Evolutionary conservation across 1,284 basidiomycete genomes (phyloP).

Genomic region (Xerocomus amazonicus): DNA sequence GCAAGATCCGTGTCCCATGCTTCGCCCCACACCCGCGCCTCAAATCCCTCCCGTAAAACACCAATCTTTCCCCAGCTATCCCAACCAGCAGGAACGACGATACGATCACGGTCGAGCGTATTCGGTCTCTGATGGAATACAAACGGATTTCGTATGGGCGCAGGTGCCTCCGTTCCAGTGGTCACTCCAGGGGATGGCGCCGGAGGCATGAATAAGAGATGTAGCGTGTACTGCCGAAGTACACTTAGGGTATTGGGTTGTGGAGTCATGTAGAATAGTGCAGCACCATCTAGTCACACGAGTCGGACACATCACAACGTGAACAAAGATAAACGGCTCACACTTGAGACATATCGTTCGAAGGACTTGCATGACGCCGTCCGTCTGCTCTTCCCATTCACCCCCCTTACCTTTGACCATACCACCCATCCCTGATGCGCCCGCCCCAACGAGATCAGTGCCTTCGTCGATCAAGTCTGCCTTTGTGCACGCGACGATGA

Average conservation of each 20-base stretch:
- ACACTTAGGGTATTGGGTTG: constrained; percentile 76
- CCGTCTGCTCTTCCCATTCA: constrained; percentile 94
- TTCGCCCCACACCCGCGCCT: constrained; percentile 75
- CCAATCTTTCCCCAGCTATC: constrained; percentile 97
- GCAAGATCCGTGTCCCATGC: constrained; percentile 76
- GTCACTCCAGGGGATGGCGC: constrained; percentile 55
- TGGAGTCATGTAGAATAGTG: constrained; percentile 87
- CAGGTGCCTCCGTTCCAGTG: constrained; percentile 44
- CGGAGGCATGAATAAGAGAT: constrained; percentile 79
- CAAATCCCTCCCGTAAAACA: constrained; percentile 89
- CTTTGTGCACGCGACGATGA: constrained; percentile 90
- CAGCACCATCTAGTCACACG: constrained; percentile 73
- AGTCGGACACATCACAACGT: background rate
- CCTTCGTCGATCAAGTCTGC: constrained; percentile 83
- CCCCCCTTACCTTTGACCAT: constrained; percentile 85
- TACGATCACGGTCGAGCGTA: constrained; percentile 86
- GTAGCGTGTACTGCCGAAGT: constrained; percentile 84
- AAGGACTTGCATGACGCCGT: constrained; percentile 92
- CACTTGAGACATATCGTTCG: constrained; percentile 91
- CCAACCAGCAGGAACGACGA: constrained; percentile 94
- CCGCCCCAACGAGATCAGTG: constrained; percentile 64
- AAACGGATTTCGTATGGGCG: constrained; percentile 71
- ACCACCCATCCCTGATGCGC: constrained; percentile 68
- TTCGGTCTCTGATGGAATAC: constrained; percentile 87
- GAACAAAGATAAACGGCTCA: constrained; percentile 41